Percentiles rank a stretch among this genome's conserved stretches.
phyloP scores from a whole-genome alignment of 441 rosid species.

The Pelargonium cotyledonis region DNA sequence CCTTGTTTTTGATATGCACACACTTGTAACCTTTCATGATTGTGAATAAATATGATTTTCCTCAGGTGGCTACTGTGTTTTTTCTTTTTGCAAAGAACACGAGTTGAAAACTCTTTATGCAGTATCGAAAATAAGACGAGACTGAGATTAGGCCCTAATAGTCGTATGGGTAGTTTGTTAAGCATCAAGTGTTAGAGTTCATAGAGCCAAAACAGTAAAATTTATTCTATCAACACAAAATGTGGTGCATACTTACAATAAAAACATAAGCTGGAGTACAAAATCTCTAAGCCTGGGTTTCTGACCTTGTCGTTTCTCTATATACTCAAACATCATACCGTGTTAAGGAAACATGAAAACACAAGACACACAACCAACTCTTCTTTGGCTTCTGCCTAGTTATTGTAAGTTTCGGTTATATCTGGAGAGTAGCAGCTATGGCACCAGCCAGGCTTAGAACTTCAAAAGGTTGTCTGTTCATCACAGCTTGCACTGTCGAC shows the following conservation, averaged over 20 bases:
- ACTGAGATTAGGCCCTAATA: too few species aligned
- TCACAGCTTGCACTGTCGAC: slow-evolving; percentile 63
- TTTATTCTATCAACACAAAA: neutral
- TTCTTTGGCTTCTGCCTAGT: neutral
- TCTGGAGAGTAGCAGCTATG: slow-evolving; percentile 80
- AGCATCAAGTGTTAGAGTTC: neutral
- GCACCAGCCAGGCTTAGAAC: slow-evolving; percentile 83
- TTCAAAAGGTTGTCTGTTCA: slow-evolving; percentile 67
- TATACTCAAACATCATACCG: slow-evolving; percentile 3
- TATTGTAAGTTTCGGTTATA: slow-evolving; percentile 25
- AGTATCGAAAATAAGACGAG: too few species aligned
- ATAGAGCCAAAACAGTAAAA: neutral
- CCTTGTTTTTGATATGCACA: neutral
- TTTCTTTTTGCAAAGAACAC: too few species aligned
- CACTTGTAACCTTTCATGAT: too few species aligned
- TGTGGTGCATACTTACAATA: neutral
- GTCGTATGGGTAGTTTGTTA: too few species aligned
- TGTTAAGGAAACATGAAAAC: neutral
- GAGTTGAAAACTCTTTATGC: too few species aligned
- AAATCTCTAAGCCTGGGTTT: neutral
- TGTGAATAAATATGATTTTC: too few species aligned
- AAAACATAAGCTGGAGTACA: neutral
- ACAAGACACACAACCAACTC: neutral
- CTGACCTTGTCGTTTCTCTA: slow-evolving; percentile 3
- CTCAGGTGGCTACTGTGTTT: too few species aligned